These are phyloP conservation scores for Scopulariopsis brevicaulis DNA, from an alignment of 2,329 filamentous ascomycete genomes.

Conservation along the genomic window DNA sequence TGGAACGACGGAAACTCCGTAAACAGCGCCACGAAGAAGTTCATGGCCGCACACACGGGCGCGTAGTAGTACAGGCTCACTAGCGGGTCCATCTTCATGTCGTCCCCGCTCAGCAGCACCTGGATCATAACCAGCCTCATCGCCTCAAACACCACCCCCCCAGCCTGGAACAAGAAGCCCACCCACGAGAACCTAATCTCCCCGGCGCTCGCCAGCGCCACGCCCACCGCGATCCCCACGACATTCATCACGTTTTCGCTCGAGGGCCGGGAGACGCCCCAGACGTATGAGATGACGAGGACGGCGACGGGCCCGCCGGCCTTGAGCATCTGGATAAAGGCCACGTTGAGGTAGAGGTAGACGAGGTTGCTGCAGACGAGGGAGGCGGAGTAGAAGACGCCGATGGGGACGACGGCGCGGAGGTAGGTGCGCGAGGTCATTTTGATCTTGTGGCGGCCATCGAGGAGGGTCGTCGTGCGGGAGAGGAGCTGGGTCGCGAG, in stretches of 20 bases:
- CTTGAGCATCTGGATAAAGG: slow-evolving; percentile 64
- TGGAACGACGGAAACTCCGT: slow-evolving; percentile 58
- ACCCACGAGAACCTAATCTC: slow-evolving; percentile 58
- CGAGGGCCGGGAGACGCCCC: slow-evolving; percentile 36
- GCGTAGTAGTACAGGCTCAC: slow-evolving; percentile 87
- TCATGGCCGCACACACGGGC: slow-evolving; percentile 73
- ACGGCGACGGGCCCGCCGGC: slow-evolving; percentile 57
- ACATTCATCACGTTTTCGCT: slow-evolving; percentile 33
- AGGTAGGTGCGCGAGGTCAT: slow-evolving; percentile 51
- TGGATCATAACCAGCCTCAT: slow-evolving; percentile 78
- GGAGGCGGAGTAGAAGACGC: slow-evolving; percentile 52
- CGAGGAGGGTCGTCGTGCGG: slow-evolving; percentile 50
- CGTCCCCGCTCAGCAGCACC: slow-evolving; percentile 63
- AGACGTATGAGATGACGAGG: slow-evolving; percentile 52
- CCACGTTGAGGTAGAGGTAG: slow-evolving; percentile 55
- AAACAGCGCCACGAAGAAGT: slow-evolving; percentile 57
- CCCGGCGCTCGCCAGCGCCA: slow-evolving; percentile 41
- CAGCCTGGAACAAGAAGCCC: slow-evolving; percentile 59
- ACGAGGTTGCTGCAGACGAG: slow-evolving; percentile 57
- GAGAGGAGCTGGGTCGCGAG: slow-evolving; percentile 55
- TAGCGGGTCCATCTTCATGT: slow-evolving; percentile 78
- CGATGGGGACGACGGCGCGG: slow-evolving; percentile 54
- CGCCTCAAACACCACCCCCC: slow-evolving; percentile 71
- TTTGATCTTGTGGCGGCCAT: slow-evolving; percentile 48
- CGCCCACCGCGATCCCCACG: slow-evolving; percentile 38